phyloP scores from a whole-genome alignment of 2,329 filamentous ascomycete species.

The Alternaria viburni region DNA sequence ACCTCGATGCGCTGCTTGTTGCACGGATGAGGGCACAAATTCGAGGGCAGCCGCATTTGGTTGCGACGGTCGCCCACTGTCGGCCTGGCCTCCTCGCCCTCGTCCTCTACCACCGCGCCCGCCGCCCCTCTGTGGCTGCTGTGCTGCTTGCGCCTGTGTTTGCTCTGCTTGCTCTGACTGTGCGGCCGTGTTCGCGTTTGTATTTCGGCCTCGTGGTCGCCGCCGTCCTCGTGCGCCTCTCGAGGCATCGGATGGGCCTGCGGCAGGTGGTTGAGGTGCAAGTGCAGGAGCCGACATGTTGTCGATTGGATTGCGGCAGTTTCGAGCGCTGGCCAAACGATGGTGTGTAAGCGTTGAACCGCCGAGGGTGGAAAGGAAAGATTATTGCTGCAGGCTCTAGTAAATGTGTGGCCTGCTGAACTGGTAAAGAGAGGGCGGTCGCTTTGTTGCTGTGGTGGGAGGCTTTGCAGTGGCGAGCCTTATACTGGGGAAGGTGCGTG shows the following conservation, averaged over 20 bases:
- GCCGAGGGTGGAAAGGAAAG: neutral
- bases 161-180: slow-evolving; percentile 26
- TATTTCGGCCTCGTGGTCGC: slow-evolving; percentile 32
- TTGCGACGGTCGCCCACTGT: slow-evolving; percentile 4
- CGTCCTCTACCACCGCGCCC: slow-evolving; percentile 25
- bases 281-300: slow-evolving; percentile 31
- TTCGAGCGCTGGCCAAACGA: neutral
- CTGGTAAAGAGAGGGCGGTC: slow-evolving; percentile 17
- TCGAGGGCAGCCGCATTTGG: slow-evolving; percentile 3
- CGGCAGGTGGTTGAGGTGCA: slow-evolving; percentile 15
- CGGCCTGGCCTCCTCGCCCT: slow-evolving; percentile 23
- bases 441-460: neutral
- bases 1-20: slow-evolving; percentile 14
- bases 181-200: slow-evolving; percentile 5
- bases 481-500: slow-evolving; percentile 4
- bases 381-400: slow-evolving; percentile 26
- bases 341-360: slow-evolving; percentile 1
- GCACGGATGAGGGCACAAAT: slow-evolving; percentile 8
- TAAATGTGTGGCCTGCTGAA: slow-evolving; percentile 42
- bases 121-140: slow-evolving; percentile 26
- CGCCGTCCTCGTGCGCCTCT: slow-evolving; percentile 26
- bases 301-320: slow-evolving; percentile 2
- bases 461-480: slow-evolving; percentile 28
- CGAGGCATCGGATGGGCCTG: slow-evolving; percentile 18
- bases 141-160: slow-evolving; percentile 23